A percentile compares a stretch with the other conserved stretches of the same genome.
phyloP scores from a whole-genome alignment of 2,329 filamentous ascomycete genomes.

The Fusarium pseudograminearum region DNA sequence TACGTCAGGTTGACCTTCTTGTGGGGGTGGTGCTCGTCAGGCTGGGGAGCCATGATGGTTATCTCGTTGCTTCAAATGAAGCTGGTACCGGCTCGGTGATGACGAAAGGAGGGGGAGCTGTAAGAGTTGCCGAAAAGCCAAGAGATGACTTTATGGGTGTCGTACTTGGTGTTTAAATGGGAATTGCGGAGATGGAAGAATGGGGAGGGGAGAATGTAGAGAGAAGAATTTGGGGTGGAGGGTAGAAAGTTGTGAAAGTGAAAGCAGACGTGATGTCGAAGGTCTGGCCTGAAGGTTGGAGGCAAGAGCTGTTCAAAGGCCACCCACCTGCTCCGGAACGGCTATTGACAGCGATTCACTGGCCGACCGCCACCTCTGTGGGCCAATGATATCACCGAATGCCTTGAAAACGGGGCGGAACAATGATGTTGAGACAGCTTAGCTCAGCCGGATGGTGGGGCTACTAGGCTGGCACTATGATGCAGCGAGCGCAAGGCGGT shows the following conservation, averaged over 20 bases:
- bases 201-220: slow-evolving; percentile 1
- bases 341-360: slow-evolving; percentile 47
- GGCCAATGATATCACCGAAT: slow-evolving; percentile 53
- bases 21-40: slow-evolving; percentile 64
- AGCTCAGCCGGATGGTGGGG: slow-evolving; percentile 45
- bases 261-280: slow-evolving; percentile 32
- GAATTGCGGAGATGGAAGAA: slow-evolving; percentile 8
- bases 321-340: slow-evolving; percentile 46
- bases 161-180: slow-evolving; percentile 13
- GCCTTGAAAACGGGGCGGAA: slow-evolving; percentile 52
- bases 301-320: slow-evolving; percentile 48
- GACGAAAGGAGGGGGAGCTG: slow-evolving; percentile 43
- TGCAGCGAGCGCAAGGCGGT: slow-evolving; percentile 40
- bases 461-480: slow-evolving; percentile 42
- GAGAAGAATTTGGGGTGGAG: slow-evolving; percentile 25
- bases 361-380: slow-evolving; percentile 44
- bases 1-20: slow-evolving; percentile 90
- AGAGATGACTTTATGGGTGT: slow-evolving; percentile 28
- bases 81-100: slow-evolving; percentile 43
- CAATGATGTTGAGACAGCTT: slow-evolving; percentile 51
- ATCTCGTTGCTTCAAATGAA: slow-evolving; percentile 46
- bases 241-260: slow-evolving; percentile 36
- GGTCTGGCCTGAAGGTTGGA: slow-evolving; percentile 28
- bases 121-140: slow-evolving; percentile 42
- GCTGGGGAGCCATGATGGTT: slow-evolving; percentile 77